Evolutionary conservation across 2,329 filamentous ascomycete species (phyloP), one percentile per base, ranked within the genome.

Genomic region (Apiospora rasikravindrae): DNA sequence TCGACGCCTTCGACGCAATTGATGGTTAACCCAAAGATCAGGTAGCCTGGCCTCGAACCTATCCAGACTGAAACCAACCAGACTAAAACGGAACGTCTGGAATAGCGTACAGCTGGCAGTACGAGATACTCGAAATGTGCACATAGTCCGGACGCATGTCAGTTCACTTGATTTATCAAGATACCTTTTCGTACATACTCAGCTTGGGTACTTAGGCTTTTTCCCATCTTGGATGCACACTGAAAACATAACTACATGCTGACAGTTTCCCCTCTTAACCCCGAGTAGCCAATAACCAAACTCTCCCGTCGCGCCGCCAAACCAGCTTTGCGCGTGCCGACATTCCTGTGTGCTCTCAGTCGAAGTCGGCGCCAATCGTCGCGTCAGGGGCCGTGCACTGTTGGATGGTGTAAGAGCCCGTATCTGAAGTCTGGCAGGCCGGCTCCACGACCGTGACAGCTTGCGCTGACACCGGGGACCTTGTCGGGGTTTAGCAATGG

Each of bases 311-410:
- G 3, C 8, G 16, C n/a, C n/a, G n/a, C n/a, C 29, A 37, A 37
- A 4, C 19, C 19, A n/a, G 11, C 19, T n/a, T n/a, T 40, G 29
- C 19, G 6, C 14, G n/a, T 37, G 4, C 8, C n/a, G 33, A 1
- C 0, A 19, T 5, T n/a, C 22, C 8, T 2, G 19, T 14, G 1
- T n/a, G 22, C 53, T 14, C 8, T 40, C 10, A 64, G 33, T 64
- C 57, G 1, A 64, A 29, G 10, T 64, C 57, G 19, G 57, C 57
- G 10, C 57, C 57, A 13, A 64, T 29, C 0, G 57, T 64, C 8
- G 57, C 57, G 10, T 64, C 57, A 19, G 57, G 57, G 4, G 57
- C 57, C 1, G 57, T 64, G 57, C 57, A 64, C 57, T 64, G 57
- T 22, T 64, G 33, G 33, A 64, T 40, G 22, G 57, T 40, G n/a